These are phyloP conservation scores for Zygnema cylindricum DNA, from an alignment of 139 green algal genomes.

Conservation along the genomic window DNA sequence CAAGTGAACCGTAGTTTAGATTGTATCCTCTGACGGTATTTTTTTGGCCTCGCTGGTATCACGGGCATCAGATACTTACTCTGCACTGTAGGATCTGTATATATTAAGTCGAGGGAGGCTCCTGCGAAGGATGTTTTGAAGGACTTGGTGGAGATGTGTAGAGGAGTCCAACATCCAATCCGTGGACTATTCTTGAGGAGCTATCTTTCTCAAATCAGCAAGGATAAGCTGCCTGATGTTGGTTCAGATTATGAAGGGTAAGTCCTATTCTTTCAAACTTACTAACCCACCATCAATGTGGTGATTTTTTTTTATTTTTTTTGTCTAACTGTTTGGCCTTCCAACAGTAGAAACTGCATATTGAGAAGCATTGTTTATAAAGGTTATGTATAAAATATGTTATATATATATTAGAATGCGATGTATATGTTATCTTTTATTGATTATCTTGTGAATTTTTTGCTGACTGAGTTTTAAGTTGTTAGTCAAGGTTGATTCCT, in stretches of 20 bases:
- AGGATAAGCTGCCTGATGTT: constrained; percentile 77
- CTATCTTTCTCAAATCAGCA: constrained; percentile 84
- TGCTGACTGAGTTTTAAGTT: no score
- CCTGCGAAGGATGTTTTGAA: constrained; percentile 82
- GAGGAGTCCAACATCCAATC: constrained; percentile 96
- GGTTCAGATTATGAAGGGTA: constrained; percentile 76
- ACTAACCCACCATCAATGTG: background rate
- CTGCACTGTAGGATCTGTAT: constrained; percentile 86
- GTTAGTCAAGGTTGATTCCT: no score
- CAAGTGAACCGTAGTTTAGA: no score
- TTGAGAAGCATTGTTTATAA: no score
- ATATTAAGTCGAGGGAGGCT: constrained; percentile 81
- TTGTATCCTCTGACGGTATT: no score
- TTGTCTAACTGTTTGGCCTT: background rate
- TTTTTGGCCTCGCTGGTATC: no score
- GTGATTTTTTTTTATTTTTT: background rate
- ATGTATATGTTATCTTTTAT: no score
- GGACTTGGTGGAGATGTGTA: constrained; percentile 96
- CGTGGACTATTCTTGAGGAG: constrained; percentile 93
- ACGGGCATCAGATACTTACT: constrained; percentile 88
- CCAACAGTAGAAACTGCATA: no score
- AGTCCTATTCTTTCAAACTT: background rate
- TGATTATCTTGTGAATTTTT: no score
- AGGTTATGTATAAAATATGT: no score
- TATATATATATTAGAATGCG: no score